A percentile compares a stretch with the other conserved stretches of the same genome.
These are phyloP conservation scores for Tremellales sp. DNA, from an alignment of 1,284 basidiomycete species.

Conservation along the genomic window DNA sequence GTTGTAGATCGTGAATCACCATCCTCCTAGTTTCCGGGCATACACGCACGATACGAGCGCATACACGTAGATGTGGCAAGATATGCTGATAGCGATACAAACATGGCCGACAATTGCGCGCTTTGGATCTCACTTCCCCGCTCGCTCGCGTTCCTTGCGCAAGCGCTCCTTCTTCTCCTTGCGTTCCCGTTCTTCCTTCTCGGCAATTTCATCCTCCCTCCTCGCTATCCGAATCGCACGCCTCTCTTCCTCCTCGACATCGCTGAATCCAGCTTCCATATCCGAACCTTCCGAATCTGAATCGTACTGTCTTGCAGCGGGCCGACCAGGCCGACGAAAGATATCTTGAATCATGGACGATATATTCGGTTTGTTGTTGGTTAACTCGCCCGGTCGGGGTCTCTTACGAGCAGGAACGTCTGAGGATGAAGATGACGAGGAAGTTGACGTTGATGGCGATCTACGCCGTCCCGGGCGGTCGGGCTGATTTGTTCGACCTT, in stretches of 20 bases:
- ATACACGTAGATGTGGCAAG: not conserved
- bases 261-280: conserved; percentile 44
- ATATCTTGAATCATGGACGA: conserved; percentile 32
- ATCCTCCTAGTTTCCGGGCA: no score
- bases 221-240: conserved; percentile 34
- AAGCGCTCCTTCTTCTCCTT: conserved; percentile 28
- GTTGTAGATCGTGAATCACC: no score
- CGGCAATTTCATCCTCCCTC: conserved; percentile 38
- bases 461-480: not conserved
- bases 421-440: not conserved
- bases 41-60: not conserved
- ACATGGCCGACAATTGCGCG: not conserved
- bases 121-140: not conserved
- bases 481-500: not conserved
- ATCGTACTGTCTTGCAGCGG: conserved; percentile 10
- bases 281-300: conserved; percentile 29
- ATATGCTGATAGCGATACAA: not conserved
- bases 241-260: conserved; percentile 40
- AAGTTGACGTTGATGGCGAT: not conserved
- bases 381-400: not conserved
- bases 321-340: conserved; percentile 24
- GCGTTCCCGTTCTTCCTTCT: conserved; percentile 34
- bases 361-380: not conserved
- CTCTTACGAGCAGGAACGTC: not conserved
- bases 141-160: conserved; percentile 18